Percentiles rank a stretch among this genome's conserved stretches.
Conservation (phyloP, 371 early-diverging fungal genomes). For the Nematocida major region DNA sequence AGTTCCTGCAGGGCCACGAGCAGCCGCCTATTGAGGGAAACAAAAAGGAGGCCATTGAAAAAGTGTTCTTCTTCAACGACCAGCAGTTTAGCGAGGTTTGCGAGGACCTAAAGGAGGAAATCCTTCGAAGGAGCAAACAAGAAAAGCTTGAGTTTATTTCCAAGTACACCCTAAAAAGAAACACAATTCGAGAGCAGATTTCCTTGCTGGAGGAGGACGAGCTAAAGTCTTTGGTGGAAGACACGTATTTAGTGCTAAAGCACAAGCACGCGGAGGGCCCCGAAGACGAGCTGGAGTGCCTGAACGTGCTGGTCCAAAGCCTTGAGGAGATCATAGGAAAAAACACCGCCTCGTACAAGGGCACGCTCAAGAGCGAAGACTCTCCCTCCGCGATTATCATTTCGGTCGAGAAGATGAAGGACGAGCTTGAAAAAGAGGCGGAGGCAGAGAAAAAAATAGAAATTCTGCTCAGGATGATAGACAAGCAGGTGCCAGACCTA, state of each 20-base stretch:
- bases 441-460: constrained; percentile 1
- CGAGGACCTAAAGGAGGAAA: constrained; percentile 63
- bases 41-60: constrained; percentile 60
- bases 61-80: constrained; percentile 54
- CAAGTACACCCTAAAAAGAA: constrained; percentile 32
- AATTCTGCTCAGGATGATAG: constrained; percentile 6
- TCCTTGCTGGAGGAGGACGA: constrained; percentile 52
- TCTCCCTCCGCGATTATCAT: constrained; percentile 6
- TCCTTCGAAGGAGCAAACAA: constrained; percentile 45
- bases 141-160: constrained; percentile 1
- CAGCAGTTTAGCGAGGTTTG: constrained; percentile 60
- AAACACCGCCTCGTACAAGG: constrained; percentile 5
- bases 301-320: constrained; percentile 47
- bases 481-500: constrained; percentile 5
- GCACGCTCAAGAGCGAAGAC: background rate
- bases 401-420: background rate
- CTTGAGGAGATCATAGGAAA: constrained; percentile 53
- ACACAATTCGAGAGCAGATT: constrained; percentile 53
- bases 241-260: constrained; percentile 57
- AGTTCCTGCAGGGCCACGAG: constrained; percentile 18
- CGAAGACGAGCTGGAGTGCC: constrained; percentile 39
- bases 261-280: constrained; percentile 43
- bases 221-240: constrained; percentile 61
- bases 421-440: constrained; percentile 1
- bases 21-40: background rate